Evolutionary conservation across 2,329 filamentous ascomycete species (phyloP).

Genomic region (Talaromyces sp.): DNA sequence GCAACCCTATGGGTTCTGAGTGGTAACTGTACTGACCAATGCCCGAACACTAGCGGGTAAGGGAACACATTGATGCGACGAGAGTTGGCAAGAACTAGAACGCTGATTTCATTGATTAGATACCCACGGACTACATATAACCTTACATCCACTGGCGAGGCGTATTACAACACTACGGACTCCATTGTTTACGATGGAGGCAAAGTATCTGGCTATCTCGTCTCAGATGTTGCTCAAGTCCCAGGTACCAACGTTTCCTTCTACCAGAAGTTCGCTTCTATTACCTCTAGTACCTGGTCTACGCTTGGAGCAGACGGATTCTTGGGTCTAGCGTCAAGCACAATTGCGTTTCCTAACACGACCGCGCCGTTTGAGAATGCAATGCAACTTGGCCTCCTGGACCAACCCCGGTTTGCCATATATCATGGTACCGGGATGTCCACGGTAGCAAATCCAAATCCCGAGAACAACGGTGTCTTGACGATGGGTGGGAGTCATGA

Average conservation of each 20-base stretch:
- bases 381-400: not conserved
- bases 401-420: slow-evolving; percentile 5
- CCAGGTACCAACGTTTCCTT: not conserved
- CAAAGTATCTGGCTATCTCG: not conserved
- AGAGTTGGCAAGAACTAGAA: not conserved
- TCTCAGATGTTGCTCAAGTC: not conserved
- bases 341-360: slow-evolving; percentile 1
- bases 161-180: slow-evolving; percentile 1
- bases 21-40: not conserved
- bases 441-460: slow-evolving; percentile 3
- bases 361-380: slow-evolving; percentile 1
- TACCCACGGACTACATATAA: not conserved
- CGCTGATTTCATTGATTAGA: not conserved
- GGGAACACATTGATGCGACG: not conserved
- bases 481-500: slow-evolving; percentile 6
- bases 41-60: not conserved
- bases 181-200: not conserved
- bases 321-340: not conserved
- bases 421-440: not conserved
- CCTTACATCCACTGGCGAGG: not conserved
- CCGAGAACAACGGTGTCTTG: slow-evolving; percentile 1
- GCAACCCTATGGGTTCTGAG: not conserved
- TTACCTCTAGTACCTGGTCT: slow-evolving; percentile 3
- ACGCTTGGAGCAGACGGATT: not conserved
- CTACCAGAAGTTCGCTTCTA: not conserved